A percentile compares a stretch with the other conserved stretches of the same genome.
phyloP scores from a whole-genome alignment of 306 rosid species.

The Inga oerstediana region DNA sequence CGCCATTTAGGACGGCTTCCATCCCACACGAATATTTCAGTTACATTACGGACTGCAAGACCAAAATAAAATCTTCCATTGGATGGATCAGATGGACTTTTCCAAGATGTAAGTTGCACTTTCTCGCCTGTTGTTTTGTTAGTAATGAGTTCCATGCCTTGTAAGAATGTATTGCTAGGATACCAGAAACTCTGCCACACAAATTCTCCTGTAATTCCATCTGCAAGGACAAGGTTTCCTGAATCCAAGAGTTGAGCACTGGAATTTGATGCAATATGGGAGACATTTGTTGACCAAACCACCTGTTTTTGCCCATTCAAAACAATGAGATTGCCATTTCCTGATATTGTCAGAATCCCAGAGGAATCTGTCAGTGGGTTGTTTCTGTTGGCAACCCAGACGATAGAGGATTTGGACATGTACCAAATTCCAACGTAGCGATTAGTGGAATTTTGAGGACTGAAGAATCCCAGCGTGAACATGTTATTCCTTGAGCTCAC shows the following conservation, averaged over 20 bases:
- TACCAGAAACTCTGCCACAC: no score
- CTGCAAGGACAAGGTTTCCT: no score
- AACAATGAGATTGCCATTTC: neutral
- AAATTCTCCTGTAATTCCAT: no score
- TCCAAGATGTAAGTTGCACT: slow-evolving; percentile 28
- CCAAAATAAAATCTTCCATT: slow-evolving; percentile 1
- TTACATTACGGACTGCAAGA: slow-evolving; percentile 7
- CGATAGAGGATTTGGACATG: neutral
- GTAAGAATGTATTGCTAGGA: no score
- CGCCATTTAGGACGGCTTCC: slow-evolving; percentile 28
- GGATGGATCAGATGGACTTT: slow-evolving; percentile 34
- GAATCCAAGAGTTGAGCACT: no score
- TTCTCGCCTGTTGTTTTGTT: no score
- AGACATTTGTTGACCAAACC: no score
- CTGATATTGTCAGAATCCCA: neutral
- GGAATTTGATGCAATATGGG: no score
- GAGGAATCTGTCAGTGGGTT: neutral
- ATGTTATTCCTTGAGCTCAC: neutral
- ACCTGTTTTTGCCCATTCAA: no score
- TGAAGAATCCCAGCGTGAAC: slow-evolving; percentile 3
- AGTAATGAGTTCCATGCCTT: no score
- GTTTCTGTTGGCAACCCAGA: neutral
- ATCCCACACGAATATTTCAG: slow-evolving; percentile 36
- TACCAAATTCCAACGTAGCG: slow-evolving; percentile 33
- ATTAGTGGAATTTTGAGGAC: slow-evolving; percentile 15